A percentile compares a stretch with the other conserved stretches of the same genome.
phyloP scores from a whole-genome alignment of 768 basidiomycete species.

The Dentipellis fragilis region DNA sequence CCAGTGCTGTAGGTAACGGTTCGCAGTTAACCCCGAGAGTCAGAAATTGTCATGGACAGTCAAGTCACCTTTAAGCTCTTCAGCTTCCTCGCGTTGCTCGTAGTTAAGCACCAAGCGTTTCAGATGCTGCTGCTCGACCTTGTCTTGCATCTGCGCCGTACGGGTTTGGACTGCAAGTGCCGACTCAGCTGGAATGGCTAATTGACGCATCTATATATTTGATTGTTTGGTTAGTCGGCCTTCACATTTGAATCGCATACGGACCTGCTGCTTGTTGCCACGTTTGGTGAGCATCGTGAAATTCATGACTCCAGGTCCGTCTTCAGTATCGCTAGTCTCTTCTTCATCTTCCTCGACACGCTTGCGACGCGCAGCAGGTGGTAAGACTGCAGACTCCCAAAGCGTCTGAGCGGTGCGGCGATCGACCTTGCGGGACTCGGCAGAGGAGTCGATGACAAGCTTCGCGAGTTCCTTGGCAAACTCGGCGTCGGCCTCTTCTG shows the following conservation, averaged over 20 bases:
- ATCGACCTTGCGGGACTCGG: constrained; percentile 78
- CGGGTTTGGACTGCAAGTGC: constrained; percentile 85
- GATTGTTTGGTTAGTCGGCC: background rate
- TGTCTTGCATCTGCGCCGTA: constrained; percentile 86
- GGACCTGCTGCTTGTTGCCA: constrained; percentile 86
- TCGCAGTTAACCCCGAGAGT: background rate
- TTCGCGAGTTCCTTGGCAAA: constrained; percentile 95
- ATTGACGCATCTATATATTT: constrained; percentile 56
- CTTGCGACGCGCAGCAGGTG: constrained; percentile 56
- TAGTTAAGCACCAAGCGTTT: constrained; percentile 92
- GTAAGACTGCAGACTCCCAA: constrained; percentile 82
- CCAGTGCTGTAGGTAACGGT: constrained; percentile 37
- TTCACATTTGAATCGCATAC: constrained; percentile 12
- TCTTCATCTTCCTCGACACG: constrained; percentile 50
- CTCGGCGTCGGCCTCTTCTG: constrained; percentile 84
- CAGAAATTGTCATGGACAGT: background rate
- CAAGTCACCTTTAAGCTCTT: constrained; percentile 61
- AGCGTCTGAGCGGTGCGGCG: constrained; percentile 78
- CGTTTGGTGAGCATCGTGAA: constrained; percentile 90
- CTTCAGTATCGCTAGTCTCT: constrained; percentile 22
- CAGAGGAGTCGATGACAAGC: constrained; percentile 81
- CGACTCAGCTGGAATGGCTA: constrained; percentile 83
- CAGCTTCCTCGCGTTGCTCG: constrained; percentile 81
- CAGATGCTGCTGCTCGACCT: constrained; percentile 92
- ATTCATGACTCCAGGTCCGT: constrained; percentile 54